Evolutionary conservation across 1,284 basidiomycete genomes (phyloP).

Genomic region (Melampsora americana): DNA sequence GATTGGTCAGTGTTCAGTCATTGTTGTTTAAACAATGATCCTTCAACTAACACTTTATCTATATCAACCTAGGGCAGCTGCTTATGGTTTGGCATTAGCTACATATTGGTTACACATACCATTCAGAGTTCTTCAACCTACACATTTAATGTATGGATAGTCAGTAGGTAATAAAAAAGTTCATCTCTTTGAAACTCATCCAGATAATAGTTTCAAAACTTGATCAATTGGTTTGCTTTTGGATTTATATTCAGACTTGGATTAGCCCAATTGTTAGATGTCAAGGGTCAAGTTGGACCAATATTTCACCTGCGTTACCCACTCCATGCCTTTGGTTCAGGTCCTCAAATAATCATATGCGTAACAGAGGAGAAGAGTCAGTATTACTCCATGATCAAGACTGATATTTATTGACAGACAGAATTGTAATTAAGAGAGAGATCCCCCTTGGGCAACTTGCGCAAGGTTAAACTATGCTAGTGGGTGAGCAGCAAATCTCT

Average conservation of each 20-base stretch:
- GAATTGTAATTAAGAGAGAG: too few species aligned
- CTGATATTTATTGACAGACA: too few species aligned
- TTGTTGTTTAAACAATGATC: too few species aligned
- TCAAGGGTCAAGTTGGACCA: not conserved
- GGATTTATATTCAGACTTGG: not conserved
- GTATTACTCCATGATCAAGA: slow-evolving; percentile 17
- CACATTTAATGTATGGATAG: slow-evolving; percentile 12
- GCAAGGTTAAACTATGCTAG: slow-evolving; percentile 17
- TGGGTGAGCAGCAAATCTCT: slow-evolving; percentile 12
- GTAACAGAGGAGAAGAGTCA: slow-evolving; percentile 24
- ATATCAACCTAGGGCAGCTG: too few species aligned
- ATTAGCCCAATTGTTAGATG: slow-evolving; percentile 1
- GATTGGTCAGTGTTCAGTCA: too few species aligned
- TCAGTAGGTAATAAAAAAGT: not conserved
- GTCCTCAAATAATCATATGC: slow-evolving; percentile 29
- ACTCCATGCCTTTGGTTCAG: not conserved
- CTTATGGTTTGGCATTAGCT: too few species aligned
- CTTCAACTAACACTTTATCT: not conserved
- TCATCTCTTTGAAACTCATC: not conserved
- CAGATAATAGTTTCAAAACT: not conserved
- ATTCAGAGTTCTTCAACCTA: slow-evolving; percentile 5
- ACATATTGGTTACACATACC: too few species aligned
- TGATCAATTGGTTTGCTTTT: not conserved
- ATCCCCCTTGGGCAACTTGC: not conserved
- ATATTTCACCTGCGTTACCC: slow-evolving; percentile 11